Base-by-base conservation (phyloP, 805 yeast species). In the Ogataea nitratoaversa region DNA sequence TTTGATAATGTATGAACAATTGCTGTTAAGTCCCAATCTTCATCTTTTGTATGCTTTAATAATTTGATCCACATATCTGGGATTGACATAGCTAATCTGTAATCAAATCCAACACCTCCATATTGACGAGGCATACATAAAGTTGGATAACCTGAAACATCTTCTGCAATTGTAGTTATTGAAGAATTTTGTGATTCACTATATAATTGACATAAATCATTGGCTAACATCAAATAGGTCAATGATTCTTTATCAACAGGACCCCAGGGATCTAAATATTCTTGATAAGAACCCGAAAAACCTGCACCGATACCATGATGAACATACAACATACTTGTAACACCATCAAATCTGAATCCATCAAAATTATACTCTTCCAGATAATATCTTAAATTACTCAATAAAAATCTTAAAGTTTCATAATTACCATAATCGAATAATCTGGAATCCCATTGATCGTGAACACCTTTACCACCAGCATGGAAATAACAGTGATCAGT, bases 21-120 rank as follows among this genome's bases (percentile, higher is more conserved):
- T 44, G 74, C 68, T 33, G 84, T 88, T 68, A 91, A 64, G 54
- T 90, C 88, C 99, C 99, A 91, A 37, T 87, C 83, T 45, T 90
- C 96, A 62, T 91, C 98, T 33, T 65, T 57, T 43, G 73, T 66
- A 59, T 90, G 97, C 59, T 93, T 91, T 52, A 91, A 66, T 35
- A 89, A 63, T 62, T 93, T 93, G 67, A 91, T 91, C 99, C 99
- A 91, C 98, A 91, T 91, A 62, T 91, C 99, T 4, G 99, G 99
- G 44, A 91, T 71, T 1, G 98, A 97, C 99, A 91, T 91, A 2
- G 95, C 93, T 39, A 91, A 71, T 47, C 98, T 72, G 62, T 91
- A 91, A 60, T 90, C 93, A 56, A 91, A 91, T 0, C 97, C 99
- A 46, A 84, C 81, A 42, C 99, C 99, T 36, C 98, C 98, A 19